phyloP scores from a whole-genome alignment of 176 grass and related monocot species.

The Miscanthus lutarioriparius region DNA sequence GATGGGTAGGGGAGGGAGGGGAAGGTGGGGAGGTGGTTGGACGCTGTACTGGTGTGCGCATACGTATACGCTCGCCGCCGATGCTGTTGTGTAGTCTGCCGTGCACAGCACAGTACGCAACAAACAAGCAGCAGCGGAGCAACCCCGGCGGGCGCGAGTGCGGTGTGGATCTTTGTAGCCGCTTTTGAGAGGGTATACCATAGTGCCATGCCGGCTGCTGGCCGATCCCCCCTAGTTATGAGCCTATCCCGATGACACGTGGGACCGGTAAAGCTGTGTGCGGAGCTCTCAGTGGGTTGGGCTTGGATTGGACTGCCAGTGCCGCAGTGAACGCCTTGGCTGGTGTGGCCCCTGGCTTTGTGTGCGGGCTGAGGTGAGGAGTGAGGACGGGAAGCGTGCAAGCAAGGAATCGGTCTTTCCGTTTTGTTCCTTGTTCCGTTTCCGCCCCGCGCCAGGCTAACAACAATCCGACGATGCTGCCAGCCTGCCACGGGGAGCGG shows the following conservation, averaged over 20 bases:
- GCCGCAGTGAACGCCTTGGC: not conserved
- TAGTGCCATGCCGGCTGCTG: not conserved
- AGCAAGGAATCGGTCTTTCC: constrained; percentile 54
- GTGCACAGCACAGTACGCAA: not conserved
- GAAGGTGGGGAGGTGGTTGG: constrained; percentile 2
- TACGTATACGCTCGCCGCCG: not conserved
- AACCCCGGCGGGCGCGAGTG: constrained; percentile 21
- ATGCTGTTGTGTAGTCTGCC: not conserved
- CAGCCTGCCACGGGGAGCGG: constrained; percentile 8
- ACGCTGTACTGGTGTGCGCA: not conserved
- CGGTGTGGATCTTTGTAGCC: constrained; percentile 52
- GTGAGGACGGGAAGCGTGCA: not conserved
- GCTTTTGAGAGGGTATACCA: not conserved
- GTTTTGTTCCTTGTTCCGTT: constrained; percentile 6
- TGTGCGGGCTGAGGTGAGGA: too few species aligned
- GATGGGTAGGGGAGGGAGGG: too few species aligned
- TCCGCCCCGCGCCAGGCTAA: not conserved
- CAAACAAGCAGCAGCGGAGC: not conserved
- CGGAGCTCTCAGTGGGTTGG: constrained; percentile 10
- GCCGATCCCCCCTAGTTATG: fast-evolving
- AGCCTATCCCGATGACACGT: not conserved
- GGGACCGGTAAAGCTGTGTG: not conserved
- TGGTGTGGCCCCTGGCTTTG: not conserved
- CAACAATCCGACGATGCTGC: not conserved
- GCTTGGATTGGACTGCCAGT: not conserved